Evolutionary conservation across 306 rosid species (phyloP), one percentile per base, ranked within the genome.

Genomic region (Prinsepia uniflora): DNA sequence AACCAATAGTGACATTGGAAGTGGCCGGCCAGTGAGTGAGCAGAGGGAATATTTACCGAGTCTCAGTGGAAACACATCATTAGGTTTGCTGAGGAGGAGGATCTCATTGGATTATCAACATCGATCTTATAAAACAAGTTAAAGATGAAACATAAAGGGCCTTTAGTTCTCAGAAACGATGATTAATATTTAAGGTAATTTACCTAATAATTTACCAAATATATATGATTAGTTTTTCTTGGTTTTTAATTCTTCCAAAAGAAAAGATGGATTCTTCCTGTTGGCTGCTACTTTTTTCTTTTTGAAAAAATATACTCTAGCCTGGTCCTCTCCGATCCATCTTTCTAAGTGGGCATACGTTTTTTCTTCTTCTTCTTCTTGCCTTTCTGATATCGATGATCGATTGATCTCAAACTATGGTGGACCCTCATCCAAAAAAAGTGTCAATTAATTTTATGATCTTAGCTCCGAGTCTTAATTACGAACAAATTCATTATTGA

Each of bases 11-110:
- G 36, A 30, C 36, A 30, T 30, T 30, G 36, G 36, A 60, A 65
- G 86, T 62, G 81, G 82, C 19, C 22, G 36, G 36, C 36, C 36
- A 30, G 36, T 30, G 36, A 66, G 20, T 40, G 46, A 8, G 45
- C 12, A 60, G 74, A 50, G 58, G 72, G 77, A 48, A 81, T 80
- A 6, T 57, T 36, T 53, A 56, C 13, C n/a, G 19, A 36, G 17
- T 52, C 83, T 76, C 44, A 68, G 83, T 78, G 87, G 80, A 83
- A 77, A 41, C 63, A 34, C 63, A 71, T 80, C 70, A 76, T 76
- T 81, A 53, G 40, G 40, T 63, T 63, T 65, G 79, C 65, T 82
- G 76, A 15, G 22, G 39, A 60, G 12, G 24, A 36, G 8, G 63
- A 52, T 76, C 75, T 76, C 75, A 70, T 13, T 63, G 44, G 47